phyloP scores from a whole-genome alignment of 2,329 filamentous ascomycete genomes.

The Neonectria ditissima region DNA sequence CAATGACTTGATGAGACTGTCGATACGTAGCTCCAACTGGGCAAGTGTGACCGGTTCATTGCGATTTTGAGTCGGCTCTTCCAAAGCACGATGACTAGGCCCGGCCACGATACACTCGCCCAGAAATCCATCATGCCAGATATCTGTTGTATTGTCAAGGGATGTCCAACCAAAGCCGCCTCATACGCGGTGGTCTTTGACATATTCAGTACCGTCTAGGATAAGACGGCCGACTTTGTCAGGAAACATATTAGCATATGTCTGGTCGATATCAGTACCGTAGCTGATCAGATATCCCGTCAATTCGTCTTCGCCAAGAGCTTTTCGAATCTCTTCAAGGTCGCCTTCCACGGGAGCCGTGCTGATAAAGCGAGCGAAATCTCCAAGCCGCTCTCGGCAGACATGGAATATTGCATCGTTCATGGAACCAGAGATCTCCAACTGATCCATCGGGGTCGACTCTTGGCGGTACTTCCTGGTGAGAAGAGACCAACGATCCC shows the following conservation, averaged over 20 bases:
- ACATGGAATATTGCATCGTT: too few relatives aligned
- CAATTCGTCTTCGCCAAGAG: conserved; percentile 59
- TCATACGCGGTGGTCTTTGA: conserved; percentile 57
- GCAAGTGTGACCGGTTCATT: too few relatives aligned
- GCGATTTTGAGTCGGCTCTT: too few relatives aligned
- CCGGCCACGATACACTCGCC: conserved; percentile 63
- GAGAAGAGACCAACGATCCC: too few relatives aligned
- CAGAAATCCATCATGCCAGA: conserved; percentile 63
- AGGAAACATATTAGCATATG: conserved; percentile 64
- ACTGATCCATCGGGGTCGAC: too few relatives aligned
- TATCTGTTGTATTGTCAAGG: conserved; percentile 61
- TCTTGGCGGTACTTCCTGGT: too few relatives aligned
- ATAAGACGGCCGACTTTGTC: conserved; percentile 60
- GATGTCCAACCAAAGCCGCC: conserved; percentile 61
- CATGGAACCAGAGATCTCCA: too few relatives aligned
- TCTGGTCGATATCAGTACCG: conserved; percentile 65
- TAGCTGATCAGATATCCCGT: conserved; percentile 64
- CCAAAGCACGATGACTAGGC: conserved; percentile 58
- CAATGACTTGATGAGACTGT: conserved; percentile 54
- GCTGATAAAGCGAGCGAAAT: too few relatives aligned
- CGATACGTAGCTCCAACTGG: conserved; percentile 55
- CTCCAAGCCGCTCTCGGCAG: too few relatives aligned
- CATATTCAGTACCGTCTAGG: conserved; percentile 62
- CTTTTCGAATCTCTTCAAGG: conserved; percentile 60
- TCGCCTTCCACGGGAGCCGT: too few relatives aligned